Evolutionary conservation across 2,329 filamentous ascomycete genomes (phyloP), one percentile per base, ranked within the genome.

Genomic region (Apiospora aurea): DNA sequence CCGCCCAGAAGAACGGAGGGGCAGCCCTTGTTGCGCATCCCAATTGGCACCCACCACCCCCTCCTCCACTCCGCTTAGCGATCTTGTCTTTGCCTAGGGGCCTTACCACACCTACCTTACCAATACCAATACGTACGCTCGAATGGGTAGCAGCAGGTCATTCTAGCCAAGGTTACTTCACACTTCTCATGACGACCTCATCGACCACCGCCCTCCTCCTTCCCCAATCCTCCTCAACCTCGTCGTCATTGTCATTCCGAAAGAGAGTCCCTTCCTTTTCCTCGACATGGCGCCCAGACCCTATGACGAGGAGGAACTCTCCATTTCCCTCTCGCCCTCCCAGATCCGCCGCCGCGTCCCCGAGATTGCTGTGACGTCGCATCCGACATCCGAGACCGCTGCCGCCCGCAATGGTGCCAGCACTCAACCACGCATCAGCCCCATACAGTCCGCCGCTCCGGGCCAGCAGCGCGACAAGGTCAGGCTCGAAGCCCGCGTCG

Each of bases 261-360:
- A 70, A 47, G 72, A 69, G 68, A 38, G 34, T 38, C 34, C 34
- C 4, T 73, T 69, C 67, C 38, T 70, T 71, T 74, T 72, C 57
- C 72, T 67, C 75, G 73, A 76, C 70, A 89, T 89, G 87, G 83
- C 85, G 80, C 85, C 86, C 73, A 82, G 85, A 80, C 85, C 84
- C 77, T 93, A 93, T 82, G 92, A 95, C 80, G 93, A 95, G 82
- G 93, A 94, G 85, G 93, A 95, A 85, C 90, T 95, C 76, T 93
- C 93, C 82, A 93, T 95, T 81, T 93, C 92, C 77, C 86, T 94
- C 75, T 90, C 89, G 72, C 89, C 89, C 47, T 89, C 90, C 70
- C 87, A 91, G 77, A 88, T 91, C 77, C 89, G 90, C 74, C 89
- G 90, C 66, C 75, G 76, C 74, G 77, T 82, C 66, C 82, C 81